phyloP scores from a whole-genome alignment of 192 early-diverging fungal genomes.

The Rhizophagus sp. region DNA sequence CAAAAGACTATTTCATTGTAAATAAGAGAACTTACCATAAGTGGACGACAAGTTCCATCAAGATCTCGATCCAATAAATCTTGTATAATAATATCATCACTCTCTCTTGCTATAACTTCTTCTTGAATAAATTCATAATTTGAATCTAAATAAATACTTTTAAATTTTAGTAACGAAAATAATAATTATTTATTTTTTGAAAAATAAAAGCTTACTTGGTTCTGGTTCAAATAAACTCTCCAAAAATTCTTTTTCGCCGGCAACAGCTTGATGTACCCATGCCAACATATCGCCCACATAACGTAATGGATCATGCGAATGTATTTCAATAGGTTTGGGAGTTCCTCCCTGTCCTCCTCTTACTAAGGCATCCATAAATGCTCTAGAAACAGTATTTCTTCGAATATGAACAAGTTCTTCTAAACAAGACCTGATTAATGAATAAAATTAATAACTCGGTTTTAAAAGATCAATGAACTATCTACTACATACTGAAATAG shows the following conservation, averaged over 20 bases:
- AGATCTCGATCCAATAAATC: slow-evolving; percentile 67
- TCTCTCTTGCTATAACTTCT: slow-evolving; percentile 34
- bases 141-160: neutral
- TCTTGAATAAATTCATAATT: slow-evolving; percentile 31
- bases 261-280: slow-evolving; percentile 92
- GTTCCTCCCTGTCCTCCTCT: slow-evolving; percentile 74
- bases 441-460: neutral
- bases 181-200: neutral
- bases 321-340: slow-evolving; percentile 88
- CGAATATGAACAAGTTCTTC: slow-evolving; percentile 75
- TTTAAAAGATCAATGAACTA: neutral
- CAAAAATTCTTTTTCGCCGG: slow-evolving; percentile 85
- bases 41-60: slow-evolving; percentile 72
- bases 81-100: slow-evolving; percentile 46
- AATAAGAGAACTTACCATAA: slow-evolving; percentile 54
- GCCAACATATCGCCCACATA: slow-evolving; percentile 97
- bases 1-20: neutral
- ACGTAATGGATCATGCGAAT: slow-evolving; percentile 87
- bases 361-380: slow-evolving; percentile 76
- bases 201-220: neutral
- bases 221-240: slow-evolving; percentile 67
- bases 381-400: slow-evolving; percentile 60
- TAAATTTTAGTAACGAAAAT: neutral
- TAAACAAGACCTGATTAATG: slow-evolving; percentile 54
- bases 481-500: slow-evolving; percentile 65